Conservation (phyloP, 495 filamentous ascomycete genomes). For the Aspergillus cavernicola region DNA sequence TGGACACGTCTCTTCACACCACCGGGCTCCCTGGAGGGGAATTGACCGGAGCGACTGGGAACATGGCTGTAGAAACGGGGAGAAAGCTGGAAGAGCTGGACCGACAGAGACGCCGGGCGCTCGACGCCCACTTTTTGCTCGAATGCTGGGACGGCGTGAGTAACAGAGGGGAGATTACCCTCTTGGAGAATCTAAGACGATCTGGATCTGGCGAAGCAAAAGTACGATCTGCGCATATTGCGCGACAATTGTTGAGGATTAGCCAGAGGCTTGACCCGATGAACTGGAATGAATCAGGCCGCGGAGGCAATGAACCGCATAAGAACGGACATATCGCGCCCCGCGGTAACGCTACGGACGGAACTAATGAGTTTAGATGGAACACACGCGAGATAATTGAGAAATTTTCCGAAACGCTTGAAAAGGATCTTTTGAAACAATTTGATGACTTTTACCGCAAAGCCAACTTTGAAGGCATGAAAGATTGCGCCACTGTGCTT, state of each 20-base stretch:
- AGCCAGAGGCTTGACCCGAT: conserved; percentile 76
- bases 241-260: conserved; percentile 81
- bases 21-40: conserved; percentile 39
- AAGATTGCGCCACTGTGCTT: conserved; percentile 87
- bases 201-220: conserved; percentile 80
- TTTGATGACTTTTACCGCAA: conserved; percentile 95
- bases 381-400: conserved; percentile 91
- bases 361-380: conserved; percentile 35
- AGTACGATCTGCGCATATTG: conserved; percentile 84
- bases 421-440: conserved; percentile 91
- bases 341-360: conserved; percentile 38
- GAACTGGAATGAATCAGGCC: conserved; percentile 60
- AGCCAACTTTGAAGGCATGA: conserved; percentile 95
- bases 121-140: conserved; percentile 91
- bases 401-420: conserved; percentile 91
- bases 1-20: conserved; percentile 73
- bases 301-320: conserved; percentile 55
- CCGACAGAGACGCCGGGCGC: conserved; percentile 79
- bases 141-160: conserved; percentile 94
- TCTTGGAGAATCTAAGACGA: conserved; percentile 74
- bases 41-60: conserved; percentile 64
- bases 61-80: conserved; percentile 91
- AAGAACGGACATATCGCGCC: conserved; percentile 31
- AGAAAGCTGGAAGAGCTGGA: conserved; percentile 91
- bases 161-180: conserved; percentile 74